These are phyloP conservation scores for Phytopythium ostracodes DNA, from an alignment of 352 stramenopile species.

Conservation along the genomic window DNA sequence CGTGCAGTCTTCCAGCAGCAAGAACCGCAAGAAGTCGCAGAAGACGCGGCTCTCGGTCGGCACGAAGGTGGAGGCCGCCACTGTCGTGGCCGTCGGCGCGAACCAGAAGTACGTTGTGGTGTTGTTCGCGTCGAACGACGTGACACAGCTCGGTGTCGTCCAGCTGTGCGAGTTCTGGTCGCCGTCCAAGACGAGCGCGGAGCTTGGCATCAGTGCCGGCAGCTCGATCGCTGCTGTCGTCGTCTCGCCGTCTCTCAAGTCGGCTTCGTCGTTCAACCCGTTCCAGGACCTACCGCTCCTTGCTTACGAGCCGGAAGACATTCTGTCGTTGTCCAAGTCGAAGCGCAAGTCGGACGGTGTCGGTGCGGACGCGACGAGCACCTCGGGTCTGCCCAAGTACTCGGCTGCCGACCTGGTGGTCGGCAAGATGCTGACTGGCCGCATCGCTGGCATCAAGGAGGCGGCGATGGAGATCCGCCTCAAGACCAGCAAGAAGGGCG, in stretches of 20 bases:
- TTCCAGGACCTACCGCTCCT: slow-evolving; percentile 76
- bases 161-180: slow-evolving; percentile 78
- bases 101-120: slow-evolving; percentile 66
- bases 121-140: slow-evolving; percentile 33
- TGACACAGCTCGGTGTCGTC: slow-evolving; percentile 51
- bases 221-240: slow-evolving; percentile 37
- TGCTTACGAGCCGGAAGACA: slow-evolving; percentile 43
- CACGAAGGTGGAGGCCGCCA: slow-evolving; percentile 38
- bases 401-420: slow-evolving; percentile 45
- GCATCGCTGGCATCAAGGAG: slow-evolving; percentile 77
- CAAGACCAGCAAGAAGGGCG: slow-evolving; percentile 62
- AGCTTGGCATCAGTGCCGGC: slow-evolving; percentile 55
- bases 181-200: slow-evolving; percentile 47
- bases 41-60: slow-evolving; percentile 39
- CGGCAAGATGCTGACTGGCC: slow-evolving; percentile 62
- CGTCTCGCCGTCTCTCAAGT: slow-evolving; percentile 35
- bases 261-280: slow-evolving; percentile 40
- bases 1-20: slow-evolving; percentile 60
- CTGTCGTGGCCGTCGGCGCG: slow-evolving; percentile 45
- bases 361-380: slow-evolving; percentile 11
- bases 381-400: slow-evolving; percentile 71
- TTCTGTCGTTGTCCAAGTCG: slow-evolving; percentile 31
- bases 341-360: slow-evolving; percentile 16
- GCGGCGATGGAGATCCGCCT: slow-evolving; percentile 81
- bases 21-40: slow-evolving; percentile 68